These are phyloP conservation scores for Neurospora sp. DNA, from an alignment of 495 filamentous ascomycete genomes.

Conservation along the genomic window DNA sequence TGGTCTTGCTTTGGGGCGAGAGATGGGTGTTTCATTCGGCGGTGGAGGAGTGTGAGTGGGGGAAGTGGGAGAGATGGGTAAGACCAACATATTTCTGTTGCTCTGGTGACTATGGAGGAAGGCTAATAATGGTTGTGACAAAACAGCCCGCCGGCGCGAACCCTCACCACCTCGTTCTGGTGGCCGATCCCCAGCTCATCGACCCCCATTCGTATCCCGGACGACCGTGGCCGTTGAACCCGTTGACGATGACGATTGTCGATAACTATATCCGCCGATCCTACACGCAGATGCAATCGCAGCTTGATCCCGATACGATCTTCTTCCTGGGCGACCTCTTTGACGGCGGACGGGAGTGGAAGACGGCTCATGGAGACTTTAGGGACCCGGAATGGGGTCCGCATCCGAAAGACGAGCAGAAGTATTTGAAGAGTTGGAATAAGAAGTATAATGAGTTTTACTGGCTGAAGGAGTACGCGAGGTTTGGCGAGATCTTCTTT, in stretches of 20 bases:
- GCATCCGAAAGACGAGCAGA: slow-evolving; percentile 36
- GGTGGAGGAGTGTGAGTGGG: slow-evolving; percentile 69
- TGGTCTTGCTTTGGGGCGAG: slow-evolving; percentile 81
- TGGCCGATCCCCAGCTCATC: slow-evolving; percentile 96
- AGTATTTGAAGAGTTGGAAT: slow-evolving; percentile 54
- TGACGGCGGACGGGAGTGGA: slow-evolving; percentile 95
- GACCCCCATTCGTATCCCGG: slow-evolving; percentile 95
- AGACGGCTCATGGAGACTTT: slow-evolving; percentile 47
- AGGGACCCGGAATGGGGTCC: slow-evolving; percentile 49
- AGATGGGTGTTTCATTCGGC: slow-evolving; percentile 58
- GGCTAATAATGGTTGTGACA: not conserved
- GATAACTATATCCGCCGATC: slow-evolving; percentile 81
- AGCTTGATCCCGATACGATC: slow-evolving; percentile 67
- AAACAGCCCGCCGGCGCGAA: slow-evolving; percentile 58
- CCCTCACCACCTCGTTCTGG: slow-evolving; percentile 77
- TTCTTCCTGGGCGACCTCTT: slow-evolving; percentile 93
- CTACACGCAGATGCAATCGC: slow-evolving; percentile 58
- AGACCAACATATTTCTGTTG: slow-evolving; percentile 18
- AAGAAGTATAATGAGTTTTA: slow-evolving; percentile 61
- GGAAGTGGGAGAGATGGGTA: slow-evolving; percentile 88
- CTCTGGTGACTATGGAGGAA: not conserved
- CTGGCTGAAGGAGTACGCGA: slow-evolving; percentile 72
- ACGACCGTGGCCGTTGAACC: slow-evolving; percentile 77
- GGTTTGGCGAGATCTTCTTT: slow-evolving; percentile 73
- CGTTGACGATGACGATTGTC: slow-evolving; percentile 68